phyloP scores from a whole-genome alignment of 805 yeast genomes.

The Candida awuae region DNA sequence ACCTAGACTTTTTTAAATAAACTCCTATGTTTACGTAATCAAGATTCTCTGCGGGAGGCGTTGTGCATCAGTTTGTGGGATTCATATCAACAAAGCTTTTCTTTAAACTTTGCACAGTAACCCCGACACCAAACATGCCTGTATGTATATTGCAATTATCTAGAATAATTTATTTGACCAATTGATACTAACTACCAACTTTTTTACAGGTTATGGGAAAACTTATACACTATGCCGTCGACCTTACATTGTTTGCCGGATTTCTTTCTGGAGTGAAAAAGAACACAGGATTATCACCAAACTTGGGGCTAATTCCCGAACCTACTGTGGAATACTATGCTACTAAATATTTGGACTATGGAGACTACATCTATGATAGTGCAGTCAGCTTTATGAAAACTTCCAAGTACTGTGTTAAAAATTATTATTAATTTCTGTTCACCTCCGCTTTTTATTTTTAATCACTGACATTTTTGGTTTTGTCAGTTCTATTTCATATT shows the following conservation, averaged over 20 bases:
- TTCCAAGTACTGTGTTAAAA: constrained; percentile 56
- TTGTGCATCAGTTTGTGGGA: too few relatives aligned
- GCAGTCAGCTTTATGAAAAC: constrained; percentile 61
- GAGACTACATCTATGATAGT: constrained; percentile 77
- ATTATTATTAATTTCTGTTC: background rate
- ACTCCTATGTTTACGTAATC: too few relatives aligned
- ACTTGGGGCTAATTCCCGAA: constrained; percentile 40
- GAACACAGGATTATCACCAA: constrained; percentile 60
- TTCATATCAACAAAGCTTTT: too few relatives aligned
- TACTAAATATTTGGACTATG: constrained; percentile 64
- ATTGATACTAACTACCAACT: too few relatives aligned
- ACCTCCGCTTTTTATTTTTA: background rate
- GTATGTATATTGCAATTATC: background rate
- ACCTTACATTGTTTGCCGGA: constrained; percentile 55
- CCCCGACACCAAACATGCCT: background rate
- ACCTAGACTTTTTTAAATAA: too few relatives aligned
- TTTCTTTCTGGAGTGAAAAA: constrained; percentile 66
- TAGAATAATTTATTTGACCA: background rate
- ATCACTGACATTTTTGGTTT: background rate
- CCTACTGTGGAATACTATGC: constrained; percentile 44
- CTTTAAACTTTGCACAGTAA: background rate
- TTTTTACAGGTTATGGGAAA: constrained; percentile 32
- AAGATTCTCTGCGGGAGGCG: too few relatives aligned
- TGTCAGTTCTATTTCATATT: background rate
- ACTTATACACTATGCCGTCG: constrained; percentile 49